These are phyloP conservation scores for Monotropa hypopitys DNA, from an alignment of 179 eudicot genomes.

Conservation along the genomic window DNA sequence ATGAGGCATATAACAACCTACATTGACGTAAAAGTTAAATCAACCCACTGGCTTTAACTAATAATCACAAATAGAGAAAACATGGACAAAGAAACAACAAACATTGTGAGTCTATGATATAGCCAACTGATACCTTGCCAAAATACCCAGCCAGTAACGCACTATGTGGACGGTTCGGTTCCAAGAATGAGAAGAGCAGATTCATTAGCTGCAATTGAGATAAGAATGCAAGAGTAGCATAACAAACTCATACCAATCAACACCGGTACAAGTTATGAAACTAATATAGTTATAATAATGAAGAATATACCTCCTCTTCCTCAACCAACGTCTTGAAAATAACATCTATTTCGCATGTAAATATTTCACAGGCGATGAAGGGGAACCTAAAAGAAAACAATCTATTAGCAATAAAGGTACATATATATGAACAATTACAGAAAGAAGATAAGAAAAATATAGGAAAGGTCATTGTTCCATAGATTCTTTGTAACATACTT, in stretches of 20 bases:
- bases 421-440: background rate
- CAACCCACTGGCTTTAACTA: background rate
- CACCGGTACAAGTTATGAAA: background rate
- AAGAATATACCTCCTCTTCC: constrained; percentile 66
- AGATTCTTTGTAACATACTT: constrained; percentile 40
- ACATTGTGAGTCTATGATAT: background rate
- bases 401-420: background rate
- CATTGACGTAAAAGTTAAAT: constrained; percentile 4
- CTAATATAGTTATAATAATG: background rate
- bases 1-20: constrained; percentile 94
- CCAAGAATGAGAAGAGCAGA: constrained; percentile 86
- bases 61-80: background rate
- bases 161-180: constrained; percentile 75
- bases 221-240: constrained; percentile 9
- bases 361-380: background rate
- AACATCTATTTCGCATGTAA: constrained; percentile 98
- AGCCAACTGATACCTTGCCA: constrained; percentile 49
- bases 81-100: background rate
- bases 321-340: constrained; percentile 90
- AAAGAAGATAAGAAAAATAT: background rate
- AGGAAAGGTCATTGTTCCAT: background rate
- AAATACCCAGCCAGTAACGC: constrained; percentile 90
- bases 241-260: background rate
- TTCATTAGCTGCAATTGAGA: constrained; percentile 63
- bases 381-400: background rate